Evolutionary conservation across 805 yeast species (phyloP).

Genomic region (Ogataea pini): DNA sequence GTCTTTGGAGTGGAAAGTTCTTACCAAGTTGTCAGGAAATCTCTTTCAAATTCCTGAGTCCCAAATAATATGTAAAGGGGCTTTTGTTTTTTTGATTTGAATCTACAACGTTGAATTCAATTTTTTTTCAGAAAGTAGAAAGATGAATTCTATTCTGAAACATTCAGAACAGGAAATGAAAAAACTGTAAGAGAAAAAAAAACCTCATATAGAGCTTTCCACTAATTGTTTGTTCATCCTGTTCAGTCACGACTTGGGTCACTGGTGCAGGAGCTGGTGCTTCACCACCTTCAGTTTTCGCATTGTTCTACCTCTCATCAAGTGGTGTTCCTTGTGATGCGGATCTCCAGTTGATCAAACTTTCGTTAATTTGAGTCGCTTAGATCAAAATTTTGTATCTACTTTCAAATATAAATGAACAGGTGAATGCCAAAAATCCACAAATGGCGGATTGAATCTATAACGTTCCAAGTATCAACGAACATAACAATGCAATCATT

Average conservation of each 20-base stretch:
- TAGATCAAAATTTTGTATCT: conserved; percentile 68
- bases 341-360: conserved; percentile 64
- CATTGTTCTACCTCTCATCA: conserved; percentile 34
- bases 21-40: no score
- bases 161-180: conserved; percentile 57
- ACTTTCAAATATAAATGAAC: conserved; percentile 74
- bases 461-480: conserved; percentile 54
- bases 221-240: conserved; percentile 55
- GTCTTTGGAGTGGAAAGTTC: no score
- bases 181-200: conserved; percentile 54
- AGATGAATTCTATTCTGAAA: no score
- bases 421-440: conserved; percentile 65
- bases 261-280: conserved; percentile 24
- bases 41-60: no score
- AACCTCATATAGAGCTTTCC: conserved; percentile 60
- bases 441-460: conserved; percentile 70
- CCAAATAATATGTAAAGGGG: no score
- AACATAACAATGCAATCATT: conserved; percentile 58
- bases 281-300: conserved; percentile 22
- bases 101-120: no score
- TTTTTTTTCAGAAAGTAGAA: no score
- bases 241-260: conserved; percentile 29
- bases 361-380: conserved; percentile 71
- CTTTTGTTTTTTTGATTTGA: no score
- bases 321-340: conserved; percentile 60